phyloP scores from a whole-genome alignment of 2,329 filamentous ascomycete species.

The Aspergillus costaricaensis region DNA sequence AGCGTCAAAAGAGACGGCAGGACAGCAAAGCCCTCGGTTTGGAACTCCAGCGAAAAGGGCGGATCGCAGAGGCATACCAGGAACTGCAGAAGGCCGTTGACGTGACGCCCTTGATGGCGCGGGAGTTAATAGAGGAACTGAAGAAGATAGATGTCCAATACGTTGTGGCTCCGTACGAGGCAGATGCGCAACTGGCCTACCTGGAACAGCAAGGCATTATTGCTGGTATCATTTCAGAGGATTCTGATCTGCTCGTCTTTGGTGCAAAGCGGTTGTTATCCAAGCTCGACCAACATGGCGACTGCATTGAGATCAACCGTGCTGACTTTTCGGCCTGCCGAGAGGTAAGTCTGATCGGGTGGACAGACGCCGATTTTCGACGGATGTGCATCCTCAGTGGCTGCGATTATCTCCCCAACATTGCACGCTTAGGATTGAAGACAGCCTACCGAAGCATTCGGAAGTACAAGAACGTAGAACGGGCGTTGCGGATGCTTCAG shows the following conservation, averaged over 20 bases:
- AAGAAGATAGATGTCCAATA: constrained; percentile 80
- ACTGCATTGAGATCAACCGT: constrained; percentile 88
- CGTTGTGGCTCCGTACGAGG: constrained; percentile 94
- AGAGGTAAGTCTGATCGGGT: constrained; percentile 85
- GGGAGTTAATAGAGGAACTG: constrained; percentile 85
- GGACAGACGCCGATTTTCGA: constrained; percentile 88
- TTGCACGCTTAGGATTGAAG: constrained; percentile 85
- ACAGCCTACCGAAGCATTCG: constrained; percentile 88
- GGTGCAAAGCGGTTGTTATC: constrained; percentile 87
- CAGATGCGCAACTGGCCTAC: constrained; percentile 94
- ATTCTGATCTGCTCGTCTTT: constrained; percentile 94
- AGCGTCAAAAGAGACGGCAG: constrained; percentile 72
- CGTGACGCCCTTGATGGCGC: constrained; percentile 93
- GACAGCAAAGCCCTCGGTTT: constrained; percentile 74
- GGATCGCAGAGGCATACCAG: constrained; percentile 73
- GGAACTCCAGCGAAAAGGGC: constrained; percentile 79
- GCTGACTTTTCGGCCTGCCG: constrained; percentile 84
- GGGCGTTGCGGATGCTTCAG: constrained; percentile 76
- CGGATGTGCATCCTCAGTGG: constrained; percentile 96
- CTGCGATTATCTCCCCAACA: constrained; percentile 89
- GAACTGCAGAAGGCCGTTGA: constrained; percentile 96
- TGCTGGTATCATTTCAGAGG: constrained; percentile 87
- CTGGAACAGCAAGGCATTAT: constrained; percentile 83
- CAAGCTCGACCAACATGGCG: constrained; percentile 90
- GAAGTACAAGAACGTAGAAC: constrained; percentile 85